Evolutionary conservation across 225 moss, liverwort and hornwort species (phyloP).

Genomic region (Sphagnum contortum): DNA sequence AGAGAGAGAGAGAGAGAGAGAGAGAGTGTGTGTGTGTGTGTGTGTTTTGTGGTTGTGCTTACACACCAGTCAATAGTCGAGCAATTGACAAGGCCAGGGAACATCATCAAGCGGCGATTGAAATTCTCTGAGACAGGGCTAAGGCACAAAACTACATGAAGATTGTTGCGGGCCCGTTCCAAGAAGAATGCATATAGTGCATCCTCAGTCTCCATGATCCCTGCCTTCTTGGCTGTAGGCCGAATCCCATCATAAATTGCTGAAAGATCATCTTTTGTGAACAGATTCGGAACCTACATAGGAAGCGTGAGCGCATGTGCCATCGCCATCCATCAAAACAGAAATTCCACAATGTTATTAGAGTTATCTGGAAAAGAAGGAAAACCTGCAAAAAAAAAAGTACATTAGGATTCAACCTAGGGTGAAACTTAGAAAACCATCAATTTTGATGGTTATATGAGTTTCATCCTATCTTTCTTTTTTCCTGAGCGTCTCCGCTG

Average conservation of each 20-base stretch:
- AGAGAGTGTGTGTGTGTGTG: neutral
- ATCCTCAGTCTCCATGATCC: constrained; percentile 67
- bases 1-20: neutral
- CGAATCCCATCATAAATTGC: constrained; percentile 59
- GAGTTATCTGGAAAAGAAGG: too few relatives aligned
- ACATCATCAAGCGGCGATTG: constrained; percentile 64
- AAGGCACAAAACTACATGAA: constrained; percentile 68
- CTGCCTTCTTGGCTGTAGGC: constrained; percentile 50
- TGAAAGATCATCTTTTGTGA: constrained; percentile 65
- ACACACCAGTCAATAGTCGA: constrained; percentile 70
- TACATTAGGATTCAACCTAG: too few relatives aligned
- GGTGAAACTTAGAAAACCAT: too few relatives aligned
- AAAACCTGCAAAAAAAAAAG: too few relatives aligned
- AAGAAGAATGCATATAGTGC: constrained; percentile 48
- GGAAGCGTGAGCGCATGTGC: too few relatives aligned
- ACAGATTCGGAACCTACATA: constrained; percentile 67
- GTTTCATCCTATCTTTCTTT: too few relatives aligned
- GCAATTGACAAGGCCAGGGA: constrained; percentile 78
- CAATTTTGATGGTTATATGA: too few relatives aligned
- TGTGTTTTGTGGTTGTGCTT: neutral
- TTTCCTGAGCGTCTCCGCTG: too few relatives aligned
- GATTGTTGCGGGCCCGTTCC: constrained; percentile 56
- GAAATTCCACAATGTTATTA: too few relatives aligned
- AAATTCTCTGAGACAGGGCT: constrained; percentile 66
- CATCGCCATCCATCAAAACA: too few relatives aligned